Conservation (phyloP, 2,329 filamentous ascomycete species). For the Paracoccidioides brasiliensis region DNA sequence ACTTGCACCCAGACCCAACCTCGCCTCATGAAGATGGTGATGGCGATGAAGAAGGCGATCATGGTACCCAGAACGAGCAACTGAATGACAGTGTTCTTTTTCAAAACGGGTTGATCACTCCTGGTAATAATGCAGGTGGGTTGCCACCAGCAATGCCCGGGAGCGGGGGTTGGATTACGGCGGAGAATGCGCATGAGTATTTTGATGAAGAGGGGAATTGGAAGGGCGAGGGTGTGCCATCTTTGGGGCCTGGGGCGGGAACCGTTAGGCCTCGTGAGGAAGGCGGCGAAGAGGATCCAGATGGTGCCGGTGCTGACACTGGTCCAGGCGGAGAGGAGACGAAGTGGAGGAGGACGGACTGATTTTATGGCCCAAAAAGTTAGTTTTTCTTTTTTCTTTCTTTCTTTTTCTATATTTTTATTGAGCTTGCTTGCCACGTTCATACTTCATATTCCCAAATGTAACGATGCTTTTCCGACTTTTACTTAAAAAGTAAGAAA, state of each 20-base stretch:
- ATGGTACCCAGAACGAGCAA: constrained; percentile 9
- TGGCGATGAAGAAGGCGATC: constrained; percentile 16
- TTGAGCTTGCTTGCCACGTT: no score
- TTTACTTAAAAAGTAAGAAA: not conserved
- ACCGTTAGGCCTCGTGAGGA: constrained; percentile 27
- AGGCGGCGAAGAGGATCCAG: constrained; percentile 25
- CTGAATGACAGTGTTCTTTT: constrained; percentile 18
- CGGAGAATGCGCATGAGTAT: constrained; percentile 76
- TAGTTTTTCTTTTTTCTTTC: not conserved
- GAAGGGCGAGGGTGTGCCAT: constrained; percentile 42
- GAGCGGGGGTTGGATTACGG: constrained; percentile 53
- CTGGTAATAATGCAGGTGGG: constrained; percentile 24
- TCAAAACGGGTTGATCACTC: constrained; percentile 25
- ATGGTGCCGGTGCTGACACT: constrained; percentile 18
- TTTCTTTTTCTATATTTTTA: no score
- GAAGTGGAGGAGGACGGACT: constrained; percentile 41
- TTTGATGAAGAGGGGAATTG: constrained; percentile 73
- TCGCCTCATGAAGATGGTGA: constrained; percentile 25
- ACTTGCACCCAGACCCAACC: constrained; percentile 35
- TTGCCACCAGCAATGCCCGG: constrained; percentile 36
- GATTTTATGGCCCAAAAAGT: constrained; percentile 5
- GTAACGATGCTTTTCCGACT: not conserved
- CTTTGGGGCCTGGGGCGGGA: constrained; percentile 28
- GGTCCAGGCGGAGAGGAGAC: constrained; percentile 27
- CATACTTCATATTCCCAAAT: no score